Conservation (phyloP, 148 eudicot genomes). For the Mesembryanthemum crystallinum region DNA sequence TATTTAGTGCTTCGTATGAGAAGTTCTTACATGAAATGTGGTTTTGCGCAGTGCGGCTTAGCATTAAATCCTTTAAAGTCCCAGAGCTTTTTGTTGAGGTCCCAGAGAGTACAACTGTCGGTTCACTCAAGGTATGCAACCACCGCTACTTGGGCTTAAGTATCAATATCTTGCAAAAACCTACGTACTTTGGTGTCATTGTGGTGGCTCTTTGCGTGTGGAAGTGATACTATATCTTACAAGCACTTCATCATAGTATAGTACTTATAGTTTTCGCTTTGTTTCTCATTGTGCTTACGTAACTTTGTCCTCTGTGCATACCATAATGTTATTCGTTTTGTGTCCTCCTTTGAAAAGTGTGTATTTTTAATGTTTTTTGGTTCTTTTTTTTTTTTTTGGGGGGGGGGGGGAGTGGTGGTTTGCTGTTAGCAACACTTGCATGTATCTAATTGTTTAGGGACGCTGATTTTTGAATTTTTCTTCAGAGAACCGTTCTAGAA, state of each 20-base stretch:
- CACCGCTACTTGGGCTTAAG: neutral
- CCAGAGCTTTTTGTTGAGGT: conserved; percentile 94
- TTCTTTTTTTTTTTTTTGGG: too few species aligned
- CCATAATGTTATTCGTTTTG: neutral
- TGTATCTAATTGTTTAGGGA: conserved; percentile 2
- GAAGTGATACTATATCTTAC: neutral
- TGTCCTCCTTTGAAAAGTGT: neutral
- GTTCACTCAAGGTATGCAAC: conserved; percentile 75
- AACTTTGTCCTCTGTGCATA: neutral
- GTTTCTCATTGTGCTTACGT: neutral
- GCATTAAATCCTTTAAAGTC: conserved; percentile 88
- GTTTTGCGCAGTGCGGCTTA: conserved; percentile 74
- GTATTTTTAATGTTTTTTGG: too few species aligned
- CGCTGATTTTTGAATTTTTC: conserved; percentile 11
- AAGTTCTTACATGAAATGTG: conserved; percentile 24
- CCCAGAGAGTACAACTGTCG: conserved; percentile 85
- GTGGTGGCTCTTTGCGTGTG: neutral
- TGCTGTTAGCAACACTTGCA: neutral
- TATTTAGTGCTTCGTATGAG: conserved; percentile 3
- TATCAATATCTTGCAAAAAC: neutral
- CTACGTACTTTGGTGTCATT: neutral
- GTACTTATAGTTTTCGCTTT: neutral
- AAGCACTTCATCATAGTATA: neutral
- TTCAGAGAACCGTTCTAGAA: conserved; percentile 80
- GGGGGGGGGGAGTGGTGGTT: too few species aligned